Evolutionary conservation across 164 flowering plant genomes (phyloP).

Genomic region (Chloranthus sessilifolius): DNA sequence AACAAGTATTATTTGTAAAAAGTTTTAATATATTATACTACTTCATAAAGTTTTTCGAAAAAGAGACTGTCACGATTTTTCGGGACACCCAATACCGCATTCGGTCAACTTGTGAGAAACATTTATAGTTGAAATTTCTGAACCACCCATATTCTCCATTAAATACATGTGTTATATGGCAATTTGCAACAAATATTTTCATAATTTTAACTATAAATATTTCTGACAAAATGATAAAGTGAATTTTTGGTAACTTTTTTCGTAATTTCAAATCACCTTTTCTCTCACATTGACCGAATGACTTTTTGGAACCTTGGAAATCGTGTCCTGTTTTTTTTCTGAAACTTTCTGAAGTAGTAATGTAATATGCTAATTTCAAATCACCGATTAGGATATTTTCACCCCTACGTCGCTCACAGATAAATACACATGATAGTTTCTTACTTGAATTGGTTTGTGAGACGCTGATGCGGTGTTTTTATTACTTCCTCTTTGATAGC

Average conservation of each 20-base stretch:
- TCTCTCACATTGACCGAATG: slow-evolving; percentile 9
- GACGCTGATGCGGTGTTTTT: slow-evolving; percentile 7
- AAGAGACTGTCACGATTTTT: too few species aligned
- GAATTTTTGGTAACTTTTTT: background rate
- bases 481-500: slow-evolving; percentile 18
- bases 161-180: background rate
- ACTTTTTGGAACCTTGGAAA: too few species aligned
- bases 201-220: too few species aligned
- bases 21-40: too few species aligned
- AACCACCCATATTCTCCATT: background rate
- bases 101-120: too few species aligned
- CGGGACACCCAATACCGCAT: too few species aligned
- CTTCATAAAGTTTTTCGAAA: too few species aligned
- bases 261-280: background rate
- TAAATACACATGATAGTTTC: background rate
- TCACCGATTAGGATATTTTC: background rate
- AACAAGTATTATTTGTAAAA: too few species aligned
- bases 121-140: too few species aligned
- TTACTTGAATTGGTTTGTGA: slow-evolving; percentile 31
- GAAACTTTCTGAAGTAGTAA: too few species aligned
- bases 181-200: background rate
- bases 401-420: too few species aligned
- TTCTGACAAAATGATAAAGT: background rate
- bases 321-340: too few species aligned
- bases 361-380: slow-evolving; percentile 22